Base-by-base conservation (phyloP, 2,329 filamentous ascomycete species). In the Parafenestella ontariensis region DNA sequence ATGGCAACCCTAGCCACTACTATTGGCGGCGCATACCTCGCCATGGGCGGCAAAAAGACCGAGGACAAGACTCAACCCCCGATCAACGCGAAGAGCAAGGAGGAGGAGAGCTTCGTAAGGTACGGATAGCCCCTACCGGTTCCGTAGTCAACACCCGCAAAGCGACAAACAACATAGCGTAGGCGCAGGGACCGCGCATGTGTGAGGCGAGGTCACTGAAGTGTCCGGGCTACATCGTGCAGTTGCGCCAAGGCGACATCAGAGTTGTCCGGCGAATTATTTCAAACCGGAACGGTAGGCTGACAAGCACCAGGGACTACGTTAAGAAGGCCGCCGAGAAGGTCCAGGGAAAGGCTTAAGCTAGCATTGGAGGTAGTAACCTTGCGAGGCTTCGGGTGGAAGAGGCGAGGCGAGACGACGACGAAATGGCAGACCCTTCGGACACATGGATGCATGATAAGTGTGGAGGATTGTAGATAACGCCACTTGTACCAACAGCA, bases 91-190 rank as follows among this genome's bases (percentile, higher is more conserved):
- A 79, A 80, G 69, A 87, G 83, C 79, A 87, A 87, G 77, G 86
- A 88, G 65, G 86, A 89, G 79, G 86, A 88, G 79, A 82, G 82
- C 70, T 89, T 88, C 76, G 86, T 89, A 71, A 83, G 87, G 86
- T 89, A 83, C 60, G 83, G 46, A 40, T n/a, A 4, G n/a, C 40
- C 17, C 47, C 26, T n/a, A 36, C 20, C 8, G 15, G 5, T 11
- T 2, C 18, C n/a, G 13, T 13, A n/a, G n/a, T 37, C 20, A 29
- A 1, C 31, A 46, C 15, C 18, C 28, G 11, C 28, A 31, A 31
- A 13, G 31, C 31, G 17, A 15, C 15, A 34, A 4, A 15, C 15
- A 34, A 4, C 6, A 15, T 15, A 34, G 31, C 15, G 15, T n/a
- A 34, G 31, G 13, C 31, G 3, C 13, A 17, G 17, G 31, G 31